Conservation (phyloP, 208 protist genomes). For the Crithidia sp. region DNA sequence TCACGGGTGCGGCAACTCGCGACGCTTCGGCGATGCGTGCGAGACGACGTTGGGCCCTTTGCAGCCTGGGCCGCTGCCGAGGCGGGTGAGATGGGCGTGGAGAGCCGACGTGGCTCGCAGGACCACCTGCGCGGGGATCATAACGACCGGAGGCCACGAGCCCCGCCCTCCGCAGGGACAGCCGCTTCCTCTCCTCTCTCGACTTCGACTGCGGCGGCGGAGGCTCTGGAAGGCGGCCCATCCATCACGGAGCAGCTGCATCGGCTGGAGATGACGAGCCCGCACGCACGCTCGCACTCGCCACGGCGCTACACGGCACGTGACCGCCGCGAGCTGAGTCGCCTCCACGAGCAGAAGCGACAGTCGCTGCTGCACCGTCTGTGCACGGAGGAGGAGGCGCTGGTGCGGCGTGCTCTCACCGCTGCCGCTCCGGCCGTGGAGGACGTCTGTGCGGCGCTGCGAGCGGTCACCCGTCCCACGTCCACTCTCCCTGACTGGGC, state of each 20-base stretch:
- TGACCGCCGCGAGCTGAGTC: constrained; percentile 28
- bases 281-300: neutral
- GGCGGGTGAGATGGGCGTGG: too few relatives aligned
- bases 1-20: constrained; percentile 12
- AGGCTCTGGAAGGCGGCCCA: neutral
- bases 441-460: constrained; percentile 28
- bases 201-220: too few relatives aligned
- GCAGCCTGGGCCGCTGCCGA: neutral
- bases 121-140: neutral
- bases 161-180: too few relatives aligned
- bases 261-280: neutral
- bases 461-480: neutral
- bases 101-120: neutral
- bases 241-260: constrained; percentile 16
- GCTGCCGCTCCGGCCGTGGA: constrained; percentile 2
- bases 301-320: constrained; percentile 18
- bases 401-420: constrained; percentile 4
- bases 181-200: too few relatives aligned
- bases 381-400: constrained; percentile 6
- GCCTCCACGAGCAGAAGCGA: constrained; percentile 14
- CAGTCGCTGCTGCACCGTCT: constrained; percentile 19
- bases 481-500: neutral
- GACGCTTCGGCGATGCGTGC: constrained; percentile 17
- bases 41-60: constrained; percentile 28
- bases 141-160: too few relatives aligned